These are phyloP conservation scores for Fusarium bactridioides DNA, from an alignment of 2,329 filamentous ascomycete genomes.

Conservation along the genomic window DNA sequence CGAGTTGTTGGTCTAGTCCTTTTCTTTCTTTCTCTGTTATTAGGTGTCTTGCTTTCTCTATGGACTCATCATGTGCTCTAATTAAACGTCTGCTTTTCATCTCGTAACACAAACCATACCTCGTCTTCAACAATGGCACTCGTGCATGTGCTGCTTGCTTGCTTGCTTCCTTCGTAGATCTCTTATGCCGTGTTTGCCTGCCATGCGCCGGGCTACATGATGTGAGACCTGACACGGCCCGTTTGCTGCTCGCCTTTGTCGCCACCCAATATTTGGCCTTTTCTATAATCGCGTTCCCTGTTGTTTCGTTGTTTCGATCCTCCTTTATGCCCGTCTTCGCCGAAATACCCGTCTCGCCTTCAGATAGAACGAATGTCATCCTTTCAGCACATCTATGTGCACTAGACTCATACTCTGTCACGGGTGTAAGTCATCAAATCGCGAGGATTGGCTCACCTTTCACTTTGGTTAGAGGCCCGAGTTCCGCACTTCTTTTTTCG, in stretches of 20 bases:
- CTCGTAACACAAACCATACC: not conserved
- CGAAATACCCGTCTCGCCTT: not conserved
- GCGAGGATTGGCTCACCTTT: slow-evolving; percentile 25
- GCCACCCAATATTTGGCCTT: not conserved
- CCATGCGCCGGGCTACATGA: slow-evolving; percentile 26
- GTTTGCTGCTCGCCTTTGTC: slow-evolving; percentile 8
- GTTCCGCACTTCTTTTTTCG: not conserved
- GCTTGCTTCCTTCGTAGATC: slow-evolving; percentile 5
- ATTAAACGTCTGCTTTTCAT: not conserved
- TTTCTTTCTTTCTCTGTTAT: not conserved
- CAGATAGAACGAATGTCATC: slow-evolving; percentile 6
- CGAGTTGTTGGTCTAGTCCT: not conserved
- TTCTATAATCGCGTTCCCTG: not conserved
- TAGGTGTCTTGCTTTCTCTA: not conserved
- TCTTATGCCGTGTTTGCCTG: slow-evolving; percentile 28
- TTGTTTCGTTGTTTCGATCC: not conserved
- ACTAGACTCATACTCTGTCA: slow-evolving; percentile 9
- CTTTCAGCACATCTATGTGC: not conserved
- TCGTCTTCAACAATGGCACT: not conserved
- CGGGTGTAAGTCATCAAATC: slow-evolving; percentile 21
- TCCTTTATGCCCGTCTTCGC: not conserved
- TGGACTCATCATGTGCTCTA: not conserved
- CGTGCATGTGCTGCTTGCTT: slow-evolving; percentile 1
- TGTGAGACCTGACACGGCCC: slow-evolving; percentile 30
- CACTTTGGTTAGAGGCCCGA: slow-evolving; percentile 2